Base-by-base conservation (phyloP, 2,329 filamentous ascomycete species). In the Diplodia sapinea region DNA sequence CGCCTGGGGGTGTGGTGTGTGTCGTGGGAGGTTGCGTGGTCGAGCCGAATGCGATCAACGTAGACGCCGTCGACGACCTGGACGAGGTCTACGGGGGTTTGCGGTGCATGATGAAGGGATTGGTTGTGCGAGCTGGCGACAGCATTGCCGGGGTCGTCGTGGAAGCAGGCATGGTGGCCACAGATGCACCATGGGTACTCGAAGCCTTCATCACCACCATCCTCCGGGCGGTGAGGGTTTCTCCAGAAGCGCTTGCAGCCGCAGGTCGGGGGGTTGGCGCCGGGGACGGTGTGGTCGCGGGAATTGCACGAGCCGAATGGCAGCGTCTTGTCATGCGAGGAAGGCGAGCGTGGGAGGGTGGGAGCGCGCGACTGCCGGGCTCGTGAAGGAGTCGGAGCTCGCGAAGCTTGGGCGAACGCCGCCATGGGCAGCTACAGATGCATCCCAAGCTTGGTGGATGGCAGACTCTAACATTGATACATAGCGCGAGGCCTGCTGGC, bases 111-210 rank as follows among this genome's bases (percentile, higher is more conserved):
- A 3, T 29, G 59, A 13, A 31, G 29, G 23, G 15, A n/a, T n/a
- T 20, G 50, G 26, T 31, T 4, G 26, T 36, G 51, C 5, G 20
- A 38, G 20, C 13, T 31, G 51, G 29, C 67, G 63, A 12, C 29
- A 33, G 51, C 38, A 26, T 12, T 52, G 20, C 49, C 54, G 31
- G 29, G 31, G n/a, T 31, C 71, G 36, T 80, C 75, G 76, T 87
- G 85, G 73, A 83, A 87, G 74, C 85, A 87, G 7, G 84, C 84
- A 79, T 87, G 85, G 74, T 87, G 85, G 50, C 82, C 82, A 71
- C 85, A 87, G 66, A 83, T 81, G 75, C 85, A 87, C 76, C 74
- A 81, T 2, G 81, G 76, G 70, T 74, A 72, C 47, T 80, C 26
- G 70, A 62, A 71, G 75, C 69, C 70, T 69, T 13, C 74, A 61